A percentile compares a stretch with the other conserved stretches of the same genome.
These are phyloP conservation scores for Ricinus communis DNA, from an alignment of 345 rosid genomes.

Conservation along the genomic window DNA sequence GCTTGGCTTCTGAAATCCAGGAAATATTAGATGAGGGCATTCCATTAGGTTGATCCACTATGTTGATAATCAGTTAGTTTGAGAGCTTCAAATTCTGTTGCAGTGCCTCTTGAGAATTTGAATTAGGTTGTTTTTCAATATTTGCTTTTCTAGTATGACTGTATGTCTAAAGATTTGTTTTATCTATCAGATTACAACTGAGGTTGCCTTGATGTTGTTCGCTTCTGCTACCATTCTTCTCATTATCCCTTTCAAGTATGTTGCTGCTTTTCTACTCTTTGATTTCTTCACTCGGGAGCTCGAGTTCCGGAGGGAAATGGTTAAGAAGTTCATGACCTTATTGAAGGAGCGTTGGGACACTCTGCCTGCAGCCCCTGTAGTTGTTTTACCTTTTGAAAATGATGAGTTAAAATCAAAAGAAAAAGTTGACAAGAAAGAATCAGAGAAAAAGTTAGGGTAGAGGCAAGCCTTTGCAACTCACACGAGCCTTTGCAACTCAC, in stretches of 20 bases:
- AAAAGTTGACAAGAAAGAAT: conserved; percentile 33
- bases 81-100: not conserved
- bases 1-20: not conserved
- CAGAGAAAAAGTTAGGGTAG: conserved; percentile 31
- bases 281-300: conserved; percentile 90
- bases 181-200: conserved; percentile 65
- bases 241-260: conserved; percentile 77
- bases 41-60: not conserved
- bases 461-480: conserved; percentile 14
- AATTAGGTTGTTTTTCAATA: not conserved
- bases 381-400: conserved; percentile 64
- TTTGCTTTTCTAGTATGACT: not conserved
- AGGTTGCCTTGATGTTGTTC: conserved; percentile 68
- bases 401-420: conserved; percentile 41
- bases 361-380: conserved; percentile 79
- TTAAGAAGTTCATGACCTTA: conserved; percentile 48
- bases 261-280: conserved; percentile 56
- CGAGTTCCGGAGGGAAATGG: conserved; percentile 78
- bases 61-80: not conserved
- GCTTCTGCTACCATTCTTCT: conserved; percentile 58
- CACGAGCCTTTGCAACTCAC: not conserved
- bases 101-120: not conserved
- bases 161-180: conserved; percentile 1
- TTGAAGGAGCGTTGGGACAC: conserved; percentile 86
- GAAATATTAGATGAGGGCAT: not conserved